Conservation (phyloP, 1,139 yeast genomes). For the Candida sp. region DNA sequence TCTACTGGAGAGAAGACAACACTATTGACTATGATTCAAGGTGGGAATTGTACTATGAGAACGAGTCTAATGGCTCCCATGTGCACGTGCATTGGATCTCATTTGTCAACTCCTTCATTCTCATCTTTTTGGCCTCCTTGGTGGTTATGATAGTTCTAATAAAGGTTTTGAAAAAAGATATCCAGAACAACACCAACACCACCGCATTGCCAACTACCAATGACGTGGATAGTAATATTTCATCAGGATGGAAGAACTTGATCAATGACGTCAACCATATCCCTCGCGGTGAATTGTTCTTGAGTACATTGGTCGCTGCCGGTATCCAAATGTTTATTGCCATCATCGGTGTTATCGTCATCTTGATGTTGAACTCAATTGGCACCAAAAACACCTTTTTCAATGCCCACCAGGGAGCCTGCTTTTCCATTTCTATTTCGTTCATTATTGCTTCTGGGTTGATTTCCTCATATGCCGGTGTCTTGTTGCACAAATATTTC, state of each 20-base stretch:
- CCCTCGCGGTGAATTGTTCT: constrained; percentile 49
- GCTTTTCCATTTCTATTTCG: constrained; percentile 61
- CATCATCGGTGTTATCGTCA: constrained; percentile 58
- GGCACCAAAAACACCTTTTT: constrained; percentile 31
- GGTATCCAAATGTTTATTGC: constrained; percentile 78
- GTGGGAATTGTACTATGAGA: constrained; percentile 75
- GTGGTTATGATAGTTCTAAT: constrained; percentile 67
- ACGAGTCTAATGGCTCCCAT: constrained; percentile 48
- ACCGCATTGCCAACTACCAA: constrained; percentile 18
- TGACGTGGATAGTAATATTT: constrained; percentile 13
- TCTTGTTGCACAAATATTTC: constrained; percentile 61
- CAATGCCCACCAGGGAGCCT: constrained; percentile 68
- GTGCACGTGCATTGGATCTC: constrained; percentile 74
- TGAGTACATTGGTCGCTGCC: constrained; percentile 67
- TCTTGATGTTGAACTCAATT: constrained; percentile 56
- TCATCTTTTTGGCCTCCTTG: constrained; percentile 60
- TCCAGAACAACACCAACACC: constrained; percentile 26
- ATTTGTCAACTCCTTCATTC: constrained; percentile 64
- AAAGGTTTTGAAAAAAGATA: constrained; percentile 50
- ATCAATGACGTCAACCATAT: constrained; percentile 56
- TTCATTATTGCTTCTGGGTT: constrained; percentile 73
- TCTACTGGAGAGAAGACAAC: constrained; percentile 87
- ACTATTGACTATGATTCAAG: constrained; percentile 69
- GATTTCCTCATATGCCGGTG: constrained; percentile 73
- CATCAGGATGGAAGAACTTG: constrained; percentile 53